Conservation (phyloP, 1,284 basidiomycete genomes). For the Irpex rosettiformis region DNA sequence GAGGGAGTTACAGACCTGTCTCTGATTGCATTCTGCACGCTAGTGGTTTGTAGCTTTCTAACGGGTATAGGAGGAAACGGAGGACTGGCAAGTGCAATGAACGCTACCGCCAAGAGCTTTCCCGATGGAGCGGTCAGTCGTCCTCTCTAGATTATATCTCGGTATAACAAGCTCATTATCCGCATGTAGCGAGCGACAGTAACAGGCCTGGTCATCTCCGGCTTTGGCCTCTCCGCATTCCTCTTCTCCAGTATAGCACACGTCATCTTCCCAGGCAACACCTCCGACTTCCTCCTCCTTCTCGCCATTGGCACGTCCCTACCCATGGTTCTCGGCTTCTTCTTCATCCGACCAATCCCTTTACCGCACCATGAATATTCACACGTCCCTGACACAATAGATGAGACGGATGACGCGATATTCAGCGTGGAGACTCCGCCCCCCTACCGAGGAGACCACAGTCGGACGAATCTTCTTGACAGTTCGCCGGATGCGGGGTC, state of each 20-base stretch:
- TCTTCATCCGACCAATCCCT: slow-evolving; percentile 61
- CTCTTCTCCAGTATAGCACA: slow-evolving; percentile 72
- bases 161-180: not conserved
- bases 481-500: slow-evolving; percentile 16
- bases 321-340: slow-evolving; percentile 65
- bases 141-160: not conserved
- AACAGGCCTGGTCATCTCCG: slow-evolving; percentile 73
- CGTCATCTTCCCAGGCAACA: slow-evolving; percentile 65
- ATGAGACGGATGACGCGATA: slow-evolving; percentile 21
- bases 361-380: slow-evolving; percentile 26
- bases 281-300: slow-evolving; percentile 64
- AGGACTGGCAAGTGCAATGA: slow-evolving; percentile 52
- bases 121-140: slow-evolving; percentile 45
- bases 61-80: slow-evolving; percentile 64
- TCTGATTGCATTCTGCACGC: slow-evolving; percentile 30
- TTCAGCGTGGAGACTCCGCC: slow-evolving; percentile 18
- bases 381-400: slow-evolving; percentile 15
- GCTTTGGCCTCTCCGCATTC: slow-evolving; percentile 84
- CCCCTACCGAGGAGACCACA: slow-evolving; percentile 27
- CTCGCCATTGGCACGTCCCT: slow-evolving; percentile 68
- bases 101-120: slow-evolving; percentile 67
- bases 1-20: slow-evolving; percentile 20
- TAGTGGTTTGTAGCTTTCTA: slow-evolving; percentile 50
- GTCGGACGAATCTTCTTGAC: slow-evolving; percentile 26
- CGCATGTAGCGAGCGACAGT: slow-evolving; percentile 57